Conservation (phyloP, 768 basidiomycete genomes). For the Cyathus striatus region DNA sequence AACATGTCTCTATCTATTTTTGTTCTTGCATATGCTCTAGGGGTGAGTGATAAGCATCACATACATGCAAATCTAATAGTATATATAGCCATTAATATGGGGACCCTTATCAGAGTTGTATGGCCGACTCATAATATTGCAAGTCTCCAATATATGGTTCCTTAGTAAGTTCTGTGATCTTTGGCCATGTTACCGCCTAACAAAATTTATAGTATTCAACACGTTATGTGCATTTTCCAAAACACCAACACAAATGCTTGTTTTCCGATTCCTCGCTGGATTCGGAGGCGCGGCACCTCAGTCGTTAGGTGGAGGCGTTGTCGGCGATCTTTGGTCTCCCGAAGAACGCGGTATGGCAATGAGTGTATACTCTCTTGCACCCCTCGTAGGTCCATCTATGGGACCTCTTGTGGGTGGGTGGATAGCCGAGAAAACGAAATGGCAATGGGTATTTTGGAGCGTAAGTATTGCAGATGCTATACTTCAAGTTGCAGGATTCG, state of each 20-base stretch:
- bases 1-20: constrained; percentile 39
- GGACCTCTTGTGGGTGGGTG: constrained; percentile 32
- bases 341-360: constrained; percentile 50
- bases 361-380: constrained; percentile 49
- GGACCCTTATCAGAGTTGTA: constrained; percentile 33
- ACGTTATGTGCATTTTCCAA: constrained; percentile 45
- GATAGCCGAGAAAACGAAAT: constrained; percentile 46
- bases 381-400: constrained; percentile 38
- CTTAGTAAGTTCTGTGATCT: constrained; percentile 33
- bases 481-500: constrained; percentile 43
- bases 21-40: constrained; percentile 32
- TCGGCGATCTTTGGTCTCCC: constrained; percentile 47
- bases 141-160: constrained; percentile 53
- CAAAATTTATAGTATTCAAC: constrained; percentile 32
- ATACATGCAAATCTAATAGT: not conserved
- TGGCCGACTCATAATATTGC: constrained; percentile 43
- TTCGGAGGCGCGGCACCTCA: constrained; percentile 63
- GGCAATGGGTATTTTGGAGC: constrained; percentile 63
- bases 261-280: constrained; percentile 59
- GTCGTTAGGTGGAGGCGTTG: constrained; percentile 53
- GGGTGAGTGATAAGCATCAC: constrained; percentile 13
- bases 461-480: constrained; percentile 44
- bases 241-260: constrained; percentile 46
- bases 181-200: not conserved
- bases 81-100: constrained; percentile 26